Base-by-base conservation (phyloP, 768 basidiomycete genomes). In the Cyathus striatus region DNA sequence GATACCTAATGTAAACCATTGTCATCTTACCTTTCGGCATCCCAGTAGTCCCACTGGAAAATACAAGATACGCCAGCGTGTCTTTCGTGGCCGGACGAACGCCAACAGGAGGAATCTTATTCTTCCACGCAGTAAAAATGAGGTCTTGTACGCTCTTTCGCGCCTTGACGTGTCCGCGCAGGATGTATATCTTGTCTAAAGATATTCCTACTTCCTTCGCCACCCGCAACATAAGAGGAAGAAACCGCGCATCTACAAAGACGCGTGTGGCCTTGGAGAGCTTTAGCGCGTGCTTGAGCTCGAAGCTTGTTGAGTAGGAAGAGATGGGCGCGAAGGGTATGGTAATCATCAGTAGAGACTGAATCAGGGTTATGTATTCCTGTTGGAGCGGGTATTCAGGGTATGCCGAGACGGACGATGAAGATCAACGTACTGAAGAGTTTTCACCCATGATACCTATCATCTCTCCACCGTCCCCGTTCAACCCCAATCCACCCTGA, bases 11-110 rank as follows among this genome's bases (percentile, higher is more conserved):
- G 5, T 7, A 35, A 22, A 49, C 22, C 30, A 23, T 43, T 21
- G 13, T 12, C 21, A 24, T 22, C 44, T 16, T 21, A 79, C 85
- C 84, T 74, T 89, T 89, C 0, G 86, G 84, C 3, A 81, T 62
- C 0, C 87, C 86, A 46, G 74, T 87, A 0, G 87, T 89, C 18
- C 86, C 86, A 51, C 86, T 88, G 0, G 86, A 89, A 54, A 86
- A 86, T 0, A 83, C 65, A 3, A 89, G 64, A 55, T 88, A 86
- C 1, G 82, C 86, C 1, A 86, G 60, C 0, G 80, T 83, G 45
- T 81, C 63, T 23, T 62, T 66, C 14, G 49, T 61, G 0, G 75
- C 83, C 0, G 68, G 63, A 32, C 65, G 69, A 23, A 78, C 59
- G 1, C 65, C 62, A 1, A 75, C 52, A 1, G 65, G 55, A 6